These are phyloP conservation scores for Coniochaeta sp. DNA, from an alignment of 2,329 filamentous ascomycete species.

Conservation along the genomic window DNA sequence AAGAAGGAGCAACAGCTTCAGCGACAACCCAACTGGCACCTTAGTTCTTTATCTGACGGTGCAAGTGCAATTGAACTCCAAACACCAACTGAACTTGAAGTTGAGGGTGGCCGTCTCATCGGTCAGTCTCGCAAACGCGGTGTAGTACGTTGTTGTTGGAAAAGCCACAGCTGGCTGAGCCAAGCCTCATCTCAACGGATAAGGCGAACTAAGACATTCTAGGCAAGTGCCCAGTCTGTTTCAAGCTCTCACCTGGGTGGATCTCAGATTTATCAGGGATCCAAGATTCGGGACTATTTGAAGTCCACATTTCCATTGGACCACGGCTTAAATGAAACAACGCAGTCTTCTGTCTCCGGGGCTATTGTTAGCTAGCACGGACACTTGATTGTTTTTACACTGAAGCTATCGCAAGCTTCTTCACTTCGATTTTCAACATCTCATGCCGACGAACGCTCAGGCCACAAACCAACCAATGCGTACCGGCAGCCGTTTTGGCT, in stretches of 20 bases:
- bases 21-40: too few species aligned
- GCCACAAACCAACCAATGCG: too few species aligned
- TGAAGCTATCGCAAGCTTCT: background rate
- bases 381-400: too few species aligned
- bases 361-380: constrained; percentile 1
- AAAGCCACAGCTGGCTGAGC: background rate
- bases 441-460: background rate
- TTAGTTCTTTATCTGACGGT: too few species aligned
- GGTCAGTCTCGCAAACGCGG: too few species aligned
- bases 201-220: background rate
- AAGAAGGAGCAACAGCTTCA: too few species aligned
- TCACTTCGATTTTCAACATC: too few species aligned
- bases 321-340: background rate
- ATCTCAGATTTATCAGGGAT: too few species aligned
- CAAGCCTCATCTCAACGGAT: background rate
- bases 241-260: background rate
- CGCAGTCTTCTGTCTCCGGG: background rate
- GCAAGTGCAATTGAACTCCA: too few species aligned
- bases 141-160: too few species aligned
- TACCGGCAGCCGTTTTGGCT: background rate
- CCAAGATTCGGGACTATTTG: background rate
- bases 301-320: background rate
- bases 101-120: too few species aligned
- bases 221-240: background rate
- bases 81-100: too few species aligned